phyloP scores from a whole-genome alignment of 139 green algal species.

The Raphidocelis subcapitata region DNA sequence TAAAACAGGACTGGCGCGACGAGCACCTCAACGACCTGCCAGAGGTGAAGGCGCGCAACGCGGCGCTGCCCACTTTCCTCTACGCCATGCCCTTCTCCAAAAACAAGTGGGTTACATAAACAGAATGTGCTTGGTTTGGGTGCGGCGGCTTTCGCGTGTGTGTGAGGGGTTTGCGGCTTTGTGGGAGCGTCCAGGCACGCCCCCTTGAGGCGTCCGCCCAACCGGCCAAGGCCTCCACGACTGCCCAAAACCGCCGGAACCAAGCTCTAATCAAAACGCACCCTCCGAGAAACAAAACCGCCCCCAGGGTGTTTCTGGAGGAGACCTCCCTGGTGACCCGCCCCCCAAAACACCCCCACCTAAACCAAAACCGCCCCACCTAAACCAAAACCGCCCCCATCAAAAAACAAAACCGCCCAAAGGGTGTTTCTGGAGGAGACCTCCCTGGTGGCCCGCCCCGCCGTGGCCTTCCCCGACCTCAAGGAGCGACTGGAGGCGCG shows the following conservation, averaged over 20 bases:
- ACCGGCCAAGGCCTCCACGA: too few species aligned
- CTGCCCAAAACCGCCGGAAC: too few species aligned
- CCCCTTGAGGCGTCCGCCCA: too few species aligned
- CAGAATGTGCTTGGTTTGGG: too few species aligned
- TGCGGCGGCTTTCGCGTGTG: too few species aligned
- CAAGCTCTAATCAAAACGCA: too few species aligned
- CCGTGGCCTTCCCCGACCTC: constrained; percentile 87
- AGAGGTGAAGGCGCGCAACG: constrained; percentile 58
- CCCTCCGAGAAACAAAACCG: constrained; percentile 1
- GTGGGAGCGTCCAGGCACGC: too few species aligned
- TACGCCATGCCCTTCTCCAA: constrained; percentile 98
- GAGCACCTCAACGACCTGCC: constrained; percentile 70
- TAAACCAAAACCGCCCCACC: too few species aligned
- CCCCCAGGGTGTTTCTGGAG: constrained; percentile 82
- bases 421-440: constrained; percentile 95
- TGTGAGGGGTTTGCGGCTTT: too few species aligned
- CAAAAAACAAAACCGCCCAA: not conserved
- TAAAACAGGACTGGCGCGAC: constrained; percentile 99
- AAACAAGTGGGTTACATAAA: too few species aligned
- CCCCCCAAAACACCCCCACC: constrained; percentile 40
- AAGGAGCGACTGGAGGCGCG: constrained; percentile 84
- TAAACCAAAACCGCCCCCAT: not conserved
- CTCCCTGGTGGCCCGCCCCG: constrained; percentile 89
- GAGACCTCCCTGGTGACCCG: constrained; percentile 95
- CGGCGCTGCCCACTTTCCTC: constrained; percentile 91